Percentiles rank a stretch among this genome's conserved stretches.
phyloP scores from a whole-genome alignment of 2,329 filamentous ascomycete genomes.

The Fusarium pseudograminearum region DNA sequence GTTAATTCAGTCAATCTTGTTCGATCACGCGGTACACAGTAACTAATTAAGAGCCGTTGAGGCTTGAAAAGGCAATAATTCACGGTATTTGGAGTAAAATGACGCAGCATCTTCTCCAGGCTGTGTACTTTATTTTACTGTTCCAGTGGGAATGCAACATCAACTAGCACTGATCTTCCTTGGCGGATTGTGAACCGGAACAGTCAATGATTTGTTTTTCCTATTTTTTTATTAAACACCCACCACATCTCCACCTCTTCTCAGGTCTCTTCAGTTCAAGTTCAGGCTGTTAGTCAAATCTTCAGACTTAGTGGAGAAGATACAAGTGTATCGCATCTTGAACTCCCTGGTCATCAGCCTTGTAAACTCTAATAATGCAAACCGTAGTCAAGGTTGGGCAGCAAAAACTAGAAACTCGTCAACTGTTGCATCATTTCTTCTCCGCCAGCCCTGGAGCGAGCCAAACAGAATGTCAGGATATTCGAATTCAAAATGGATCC shows the following conservation, averaged over 20 bases:
- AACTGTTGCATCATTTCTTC: conserved; percentile 30
- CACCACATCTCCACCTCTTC: not conserved
- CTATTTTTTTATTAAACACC: not conserved
- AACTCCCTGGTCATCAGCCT: conserved; percentile 23
- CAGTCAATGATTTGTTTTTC: not conserved
- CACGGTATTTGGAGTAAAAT: not conserved
- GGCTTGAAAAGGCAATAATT: conserved; percentile 21
- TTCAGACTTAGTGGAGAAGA: not conserved
- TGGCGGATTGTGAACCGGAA: not conserved
- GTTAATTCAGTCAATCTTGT: not conserved
- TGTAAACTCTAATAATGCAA: conserved; percentile 33
- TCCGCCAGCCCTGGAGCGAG: conserved; percentile 12
- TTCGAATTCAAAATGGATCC: conserved; percentile 7
- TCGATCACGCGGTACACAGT: not conserved
- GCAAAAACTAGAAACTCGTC: conserved; percentile 10
- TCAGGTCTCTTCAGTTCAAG: not conserved
- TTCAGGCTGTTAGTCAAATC: not conserved
- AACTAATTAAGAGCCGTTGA: not conserved
- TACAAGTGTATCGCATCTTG: conserved; percentile 11
- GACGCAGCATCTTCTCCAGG: conserved; percentile 15
- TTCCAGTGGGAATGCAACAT: not conserved
- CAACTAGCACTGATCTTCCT: not conserved
- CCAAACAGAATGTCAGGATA: conserved; percentile 16
- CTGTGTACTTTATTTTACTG: not conserved
- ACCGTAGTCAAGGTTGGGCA: conserved; percentile 30